Evolutionary conservation across 2,329 filamentous ascomycete species (phyloP).

Genomic region (Colletotrichum lindemuthianum): DNA sequence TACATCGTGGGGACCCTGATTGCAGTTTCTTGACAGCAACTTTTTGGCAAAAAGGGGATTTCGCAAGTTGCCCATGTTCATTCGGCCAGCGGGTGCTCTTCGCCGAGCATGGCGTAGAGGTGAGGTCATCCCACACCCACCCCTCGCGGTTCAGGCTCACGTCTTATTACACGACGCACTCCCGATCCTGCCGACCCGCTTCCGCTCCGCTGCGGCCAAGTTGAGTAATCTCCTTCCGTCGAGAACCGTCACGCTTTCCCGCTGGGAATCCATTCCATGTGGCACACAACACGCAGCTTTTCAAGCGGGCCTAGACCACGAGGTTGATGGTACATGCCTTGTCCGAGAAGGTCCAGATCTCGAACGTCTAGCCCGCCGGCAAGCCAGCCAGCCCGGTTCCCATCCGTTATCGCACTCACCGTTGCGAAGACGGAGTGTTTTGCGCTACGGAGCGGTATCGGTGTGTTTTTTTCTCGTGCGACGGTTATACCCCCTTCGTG

Average conservation of each 20-base stretch:
- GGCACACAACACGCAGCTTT: no score
- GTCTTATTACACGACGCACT: no score
- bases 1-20: slow-evolving; percentile 32
- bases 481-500: background rate
- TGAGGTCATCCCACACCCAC: background rate
- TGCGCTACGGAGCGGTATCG: slow-evolving; percentile 11
- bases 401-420: slow-evolving; percentile 15
- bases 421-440: slow-evolving; percentile 11
- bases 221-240: no score
- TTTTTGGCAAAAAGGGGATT: slow-evolving; percentile 1
- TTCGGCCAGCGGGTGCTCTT: slow-evolving; percentile 2
- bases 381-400: background rate
- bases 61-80: background rate
- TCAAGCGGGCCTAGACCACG: background rate
- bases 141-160: background rate
- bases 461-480: background rate
- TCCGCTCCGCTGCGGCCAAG: no score
- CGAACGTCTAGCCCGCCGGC: background rate
- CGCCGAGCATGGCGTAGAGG: background rate
- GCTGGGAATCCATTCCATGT: no score
- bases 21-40: slow-evolving; percentile 14
- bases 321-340: background rate
- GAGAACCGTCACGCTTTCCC: no score
- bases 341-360: background rate
- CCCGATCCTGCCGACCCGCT: no score